A percentile compares a stretch with the other conserved stretches of the same genome.
Conservation (phyloP, 306 rosid species). For the Quercus agrifolia region DNA sequence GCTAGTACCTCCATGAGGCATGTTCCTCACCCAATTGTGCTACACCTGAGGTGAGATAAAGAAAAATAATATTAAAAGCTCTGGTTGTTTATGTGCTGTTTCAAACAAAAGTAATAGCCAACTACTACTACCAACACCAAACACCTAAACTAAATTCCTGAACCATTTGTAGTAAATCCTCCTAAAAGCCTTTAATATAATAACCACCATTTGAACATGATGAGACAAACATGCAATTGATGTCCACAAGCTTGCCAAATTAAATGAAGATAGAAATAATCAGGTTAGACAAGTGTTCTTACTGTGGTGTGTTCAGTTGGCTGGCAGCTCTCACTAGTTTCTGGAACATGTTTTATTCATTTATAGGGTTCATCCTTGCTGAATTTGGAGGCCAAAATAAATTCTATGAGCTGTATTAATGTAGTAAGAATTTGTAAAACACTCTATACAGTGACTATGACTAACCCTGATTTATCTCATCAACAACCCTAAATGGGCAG, state of each 20-base stretch:
- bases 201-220: not conserved
- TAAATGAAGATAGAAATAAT: not conserved
- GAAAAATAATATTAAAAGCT: not conserved
- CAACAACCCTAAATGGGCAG: constrained; percentile 97
- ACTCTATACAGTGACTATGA: constrained; percentile 25
- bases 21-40: no score
- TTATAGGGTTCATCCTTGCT: constrained; percentile 94
- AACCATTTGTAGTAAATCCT: not conserved
- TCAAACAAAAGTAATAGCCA: not conserved
- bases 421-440: not conserved
- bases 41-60: not conserved
- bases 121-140: not conserved
- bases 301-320: constrained; percentile 95
- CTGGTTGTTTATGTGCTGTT: not conserved
- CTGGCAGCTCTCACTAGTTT: constrained; percentile 95
- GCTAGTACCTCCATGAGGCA: no score
- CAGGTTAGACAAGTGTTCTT: constrained; percentile 23
- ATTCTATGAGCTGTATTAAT: constrained; percentile 16
- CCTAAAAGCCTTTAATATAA: not conserved
- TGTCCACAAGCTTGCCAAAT: not conserved
- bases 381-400: constrained; percentile 11
- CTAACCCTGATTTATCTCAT: constrained; percentile 95
- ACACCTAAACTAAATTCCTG: not conserved
- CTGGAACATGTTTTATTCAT: constrained; percentile 97
- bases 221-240: not conserved